These are phyloP conservation scores for Plasmodium vivax DNA, from an alignment of 169 alveolate species.

Conservation along the genomic window DNA sequence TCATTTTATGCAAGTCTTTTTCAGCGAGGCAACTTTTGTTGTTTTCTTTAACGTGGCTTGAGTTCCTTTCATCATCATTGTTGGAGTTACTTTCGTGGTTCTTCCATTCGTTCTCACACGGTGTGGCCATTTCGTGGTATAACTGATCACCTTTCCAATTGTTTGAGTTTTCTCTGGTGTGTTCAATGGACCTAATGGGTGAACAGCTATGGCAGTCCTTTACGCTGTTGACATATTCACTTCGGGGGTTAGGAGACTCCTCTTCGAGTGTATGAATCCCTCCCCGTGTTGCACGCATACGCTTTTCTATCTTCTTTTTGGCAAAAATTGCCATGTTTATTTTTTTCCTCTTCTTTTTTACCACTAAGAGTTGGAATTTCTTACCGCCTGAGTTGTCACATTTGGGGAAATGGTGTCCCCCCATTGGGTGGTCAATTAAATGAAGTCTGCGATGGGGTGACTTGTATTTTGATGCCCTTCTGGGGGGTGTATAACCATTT, in stretches of 20 bases:
- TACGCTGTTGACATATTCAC: background rate
- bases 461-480: background rate
- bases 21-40: background rate
- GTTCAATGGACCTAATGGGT: background rate
- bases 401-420: background rate
- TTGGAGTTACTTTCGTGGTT: background rate
- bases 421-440: background rate
- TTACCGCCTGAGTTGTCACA: background rate
- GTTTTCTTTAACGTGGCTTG: background rate
- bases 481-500: background rate
- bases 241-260: background rate
- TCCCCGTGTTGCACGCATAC: background rate
- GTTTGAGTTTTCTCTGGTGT: background rate
- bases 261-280: background rate
- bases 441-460: background rate
- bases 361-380: constrained; percentile 3
- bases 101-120: background rate
- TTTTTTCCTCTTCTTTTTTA: constrained; percentile 44
- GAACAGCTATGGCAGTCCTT: background rate
- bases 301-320: background rate
- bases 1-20: background rate
- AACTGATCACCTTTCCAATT: background rate
- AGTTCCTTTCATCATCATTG: background rate
- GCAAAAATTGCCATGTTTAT: background rate
- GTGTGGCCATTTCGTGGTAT: background rate